Conservation (phyloP, 768 basidiomycete species). For the Boletus subparvulus region DNA sequence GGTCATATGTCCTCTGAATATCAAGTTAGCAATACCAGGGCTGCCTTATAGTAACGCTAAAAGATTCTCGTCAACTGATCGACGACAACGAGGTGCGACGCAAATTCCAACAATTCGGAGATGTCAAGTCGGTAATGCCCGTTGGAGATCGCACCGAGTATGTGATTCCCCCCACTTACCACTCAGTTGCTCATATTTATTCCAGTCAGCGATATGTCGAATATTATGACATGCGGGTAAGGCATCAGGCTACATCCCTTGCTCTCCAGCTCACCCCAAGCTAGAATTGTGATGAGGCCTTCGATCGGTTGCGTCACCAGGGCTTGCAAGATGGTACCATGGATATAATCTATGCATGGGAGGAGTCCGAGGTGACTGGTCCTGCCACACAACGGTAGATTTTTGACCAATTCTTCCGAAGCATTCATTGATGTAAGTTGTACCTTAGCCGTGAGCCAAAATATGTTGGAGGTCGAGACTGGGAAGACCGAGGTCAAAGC, state of each 20-base stretch:
- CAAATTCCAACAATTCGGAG: slow-evolving; percentile 87
- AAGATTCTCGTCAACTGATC: slow-evolving; percentile 68
- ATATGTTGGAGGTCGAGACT: slow-evolving; percentile 45
- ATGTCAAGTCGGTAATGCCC: slow-evolving; percentile 77
- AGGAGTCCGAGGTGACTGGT: slow-evolving; percentile 55
- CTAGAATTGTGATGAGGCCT: slow-evolving; percentile 76
- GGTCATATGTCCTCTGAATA: slow-evolving; percentile 8
- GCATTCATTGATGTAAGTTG: slow-evolving; percentile 4
- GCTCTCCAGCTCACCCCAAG: slow-evolving; percentile 7
- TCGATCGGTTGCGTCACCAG: slow-evolving; percentile 77
- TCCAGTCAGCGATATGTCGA: slow-evolving; percentile 88
- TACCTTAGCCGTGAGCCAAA: slow-evolving; percentile 28
- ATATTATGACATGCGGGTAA: slow-evolving; percentile 84
- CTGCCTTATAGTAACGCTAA: slow-evolving; percentile 74
- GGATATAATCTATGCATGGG: slow-evolving; percentile 87
- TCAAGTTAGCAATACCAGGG: slow-evolving; percentile 70
- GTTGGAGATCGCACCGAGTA: slow-evolving; percentile 65
- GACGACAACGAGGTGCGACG: slow-evolving; percentile 84
- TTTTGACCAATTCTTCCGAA: not conserved
- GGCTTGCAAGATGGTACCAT: slow-evolving; percentile 82
- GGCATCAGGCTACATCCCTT: slow-evolving; percentile 18
- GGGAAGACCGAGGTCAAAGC: slow-evolving; percentile 43
- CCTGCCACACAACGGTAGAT: slow-evolving; percentile 44
- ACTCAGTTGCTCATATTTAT: slow-evolving; percentile 4
- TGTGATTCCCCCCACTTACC: slow-evolving; percentile 11